Evolutionary conservation across 305 asterid genomes (phyloP), one percentile per base, ranked within the genome.

Genomic region (Solanum hybrid): DNA sequence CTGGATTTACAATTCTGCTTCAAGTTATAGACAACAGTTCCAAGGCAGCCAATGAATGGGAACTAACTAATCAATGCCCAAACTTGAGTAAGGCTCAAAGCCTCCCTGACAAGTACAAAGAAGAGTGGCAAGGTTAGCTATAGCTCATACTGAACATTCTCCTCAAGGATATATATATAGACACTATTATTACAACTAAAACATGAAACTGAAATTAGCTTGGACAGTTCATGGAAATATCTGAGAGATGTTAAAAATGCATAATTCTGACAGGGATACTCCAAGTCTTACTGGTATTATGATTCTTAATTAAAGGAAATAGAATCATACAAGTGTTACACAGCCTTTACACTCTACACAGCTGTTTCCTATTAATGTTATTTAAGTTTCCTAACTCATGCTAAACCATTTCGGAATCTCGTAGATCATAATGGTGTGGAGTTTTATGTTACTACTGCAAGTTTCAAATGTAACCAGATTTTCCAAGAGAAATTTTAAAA

Each of bases 31-130:
- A 83, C 24, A 84, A 87, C 77, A 90, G 88, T 31, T 29, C 37
- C 88, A 33, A 91, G 89, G 89, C 87, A 31, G 36, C 45, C 34
- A 36, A 88, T 32, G 90, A 77, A 76, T 32, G 26, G 75, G 77
- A 32, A 38, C 75, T 22, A 10, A 72, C 95, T 93, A 96, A 91
- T 96, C 98, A 33, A 96, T 94, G 91, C 97, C 97, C 95, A 96
- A 92, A 92, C 96, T 95, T 22, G 99, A 94, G 91, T 93, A 96
- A 51, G 98, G 98, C 91, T 95, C 98, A 65, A 96, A 93, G 37
- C 95, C 97, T 11, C 94, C 96, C 98, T 96, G 97, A 88, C 87
- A 90, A 33, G 86, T 24, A 38, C 87, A 90, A 45, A 51, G 20
- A 83, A 84, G 88, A 75, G 10, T 61, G 79, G 65, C 51, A 45